Evolutionary conservation across 495 filamentous ascomycete species (phyloP), one percentile per base, ranked within the genome.

Genomic region (Neurospora africana): DNA sequence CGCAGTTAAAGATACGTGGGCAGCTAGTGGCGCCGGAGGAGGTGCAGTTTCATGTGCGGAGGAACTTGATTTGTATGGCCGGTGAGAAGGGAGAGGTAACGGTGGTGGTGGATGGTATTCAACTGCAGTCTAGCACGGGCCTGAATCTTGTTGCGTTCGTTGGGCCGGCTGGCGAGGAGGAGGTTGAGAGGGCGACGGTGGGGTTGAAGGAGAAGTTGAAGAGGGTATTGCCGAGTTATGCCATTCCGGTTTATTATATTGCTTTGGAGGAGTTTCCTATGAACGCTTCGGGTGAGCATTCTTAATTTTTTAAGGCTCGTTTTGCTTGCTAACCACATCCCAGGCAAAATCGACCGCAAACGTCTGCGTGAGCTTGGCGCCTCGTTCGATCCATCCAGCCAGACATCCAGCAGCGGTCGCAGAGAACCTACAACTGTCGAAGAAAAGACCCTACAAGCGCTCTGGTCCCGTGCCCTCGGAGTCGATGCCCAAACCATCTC

Each of bases 1-100:
- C 86, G 36, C 89, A 91, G 73, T 86, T 90, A 41, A 92, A 92
- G 76, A 81, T 92, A 13, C 85, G 87, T 17, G 90, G 90, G 4
- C 88, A 90, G 73, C 83, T 89, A 3, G 86, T 92, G 71, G 90
- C 91, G 70, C 79, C 91, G 10, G 86, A 84, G 35, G 90, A 92
- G 72, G 86, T 92, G 69, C 89, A 92, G 78, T 84, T 88, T 70
- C 86, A 89, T 67, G 75, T 86, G 74, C 74, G 74, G 5, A 77
- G 78, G 33, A 78, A 79, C 27, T 72, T 85, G 1, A 5, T 5
- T 6, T n/a, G n/a, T n/a, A 40, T 40, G 38, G 43, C 72, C 71
- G 13, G 69, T 77, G 13, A 40, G 3, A 81, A 80, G 1, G 70
- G 69, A 1, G 79, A 74, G 0, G 77, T 76, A 23, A 78, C 78